Evolutionary conservation across 2,329 filamentous ascomycete genomes (phyloP).

Genomic region (Hymenotorrendiella dingleyae): DNA sequence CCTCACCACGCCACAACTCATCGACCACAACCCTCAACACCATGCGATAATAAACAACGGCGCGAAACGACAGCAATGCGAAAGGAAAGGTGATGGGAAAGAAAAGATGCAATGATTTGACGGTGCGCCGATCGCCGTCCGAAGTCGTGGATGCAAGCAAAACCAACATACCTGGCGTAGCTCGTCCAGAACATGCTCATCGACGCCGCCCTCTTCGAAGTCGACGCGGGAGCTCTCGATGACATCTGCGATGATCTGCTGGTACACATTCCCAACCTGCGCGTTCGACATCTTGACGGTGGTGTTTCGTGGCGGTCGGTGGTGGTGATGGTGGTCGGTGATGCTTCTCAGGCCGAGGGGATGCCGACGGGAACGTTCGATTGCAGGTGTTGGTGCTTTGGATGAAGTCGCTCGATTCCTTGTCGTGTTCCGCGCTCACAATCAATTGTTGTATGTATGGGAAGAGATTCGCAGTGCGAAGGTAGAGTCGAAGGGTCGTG

Average conservation of each 20-base stretch:
- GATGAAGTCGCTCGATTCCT: conserved; percentile 1
- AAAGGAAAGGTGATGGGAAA: neutral
- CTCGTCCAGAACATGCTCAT: conserved; percentile 79
- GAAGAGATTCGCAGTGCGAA: neutral
- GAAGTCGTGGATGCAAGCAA: neutral
- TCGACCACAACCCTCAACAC: neutral
- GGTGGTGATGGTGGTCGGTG: neutral
- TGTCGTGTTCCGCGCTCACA: neutral
- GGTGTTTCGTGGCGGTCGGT: neutral
- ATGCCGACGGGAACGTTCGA: neutral
- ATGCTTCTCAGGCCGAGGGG: neutral
- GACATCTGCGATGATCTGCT: conserved; percentile 73
- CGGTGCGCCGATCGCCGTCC: too few species aligned
- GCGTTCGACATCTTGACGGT: conserved; percentile 28
- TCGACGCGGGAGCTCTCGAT: conserved; percentile 88
- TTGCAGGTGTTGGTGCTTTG: neutral
- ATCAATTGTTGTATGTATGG: too few species aligned
- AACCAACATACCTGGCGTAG: conserved; percentile 69
- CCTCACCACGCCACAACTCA: neutral
- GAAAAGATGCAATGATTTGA: neutral
- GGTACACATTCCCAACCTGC: conserved; percentile 65
- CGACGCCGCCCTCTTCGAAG: conserved; percentile 94
- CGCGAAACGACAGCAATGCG: neutral
- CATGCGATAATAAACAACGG: conserved; percentile 4
- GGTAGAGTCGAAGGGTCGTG: too few species aligned